phyloP scores from a whole-genome alignment of 2,329 filamentous ascomycete species.

The Colletotrichum agaves region DNA sequence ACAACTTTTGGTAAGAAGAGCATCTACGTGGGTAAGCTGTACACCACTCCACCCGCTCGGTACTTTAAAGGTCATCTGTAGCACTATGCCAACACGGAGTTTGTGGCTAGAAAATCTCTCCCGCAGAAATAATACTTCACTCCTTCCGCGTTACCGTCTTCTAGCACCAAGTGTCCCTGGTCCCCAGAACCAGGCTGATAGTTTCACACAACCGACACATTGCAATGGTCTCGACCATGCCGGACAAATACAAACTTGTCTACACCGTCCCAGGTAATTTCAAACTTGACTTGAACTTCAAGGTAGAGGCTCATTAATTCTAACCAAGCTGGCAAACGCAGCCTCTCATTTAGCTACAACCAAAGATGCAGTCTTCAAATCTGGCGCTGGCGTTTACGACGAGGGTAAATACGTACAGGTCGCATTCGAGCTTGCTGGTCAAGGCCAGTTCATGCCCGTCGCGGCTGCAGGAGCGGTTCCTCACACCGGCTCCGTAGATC shows the following conservation, averaged over 20 bases:
- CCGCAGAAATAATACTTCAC: too few relatives aligned
- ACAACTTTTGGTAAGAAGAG: too few relatives aligned
- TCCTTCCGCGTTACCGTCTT: not conserved
- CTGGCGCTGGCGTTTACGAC: constrained; percentile 42
- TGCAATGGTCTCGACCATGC: not conserved
- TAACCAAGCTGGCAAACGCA: not conserved
- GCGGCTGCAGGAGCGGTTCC: constrained; percentile 55
- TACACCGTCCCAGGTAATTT: constrained; percentile 34
- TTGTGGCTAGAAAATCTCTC: too few relatives aligned
- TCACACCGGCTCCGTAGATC: constrained; percentile 55
- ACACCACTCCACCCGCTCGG: too few relatives aligned
- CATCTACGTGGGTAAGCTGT: too few relatives aligned
- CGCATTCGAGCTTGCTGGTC: constrained; percentile 48
- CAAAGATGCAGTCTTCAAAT: constrained; percentile 42
- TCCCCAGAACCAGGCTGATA: too few relatives aligned
- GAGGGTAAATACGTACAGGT: constrained; percentile 43
- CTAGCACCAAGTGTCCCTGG: not conserved
- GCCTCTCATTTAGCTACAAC: constrained; percentile 38
- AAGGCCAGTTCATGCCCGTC: constrained; percentile 57
- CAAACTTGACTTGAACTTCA: too few relatives aligned
- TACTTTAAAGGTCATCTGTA: too few relatives aligned
- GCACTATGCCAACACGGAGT: too few relatives aligned
- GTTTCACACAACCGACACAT: not conserved
- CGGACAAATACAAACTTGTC: constrained; percentile 37
- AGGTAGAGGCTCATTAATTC: too few relatives aligned